Base-by-base conservation (phyloP, 2,329 filamentous ascomycete genomes). In the Fusarium metavorans region DNA sequence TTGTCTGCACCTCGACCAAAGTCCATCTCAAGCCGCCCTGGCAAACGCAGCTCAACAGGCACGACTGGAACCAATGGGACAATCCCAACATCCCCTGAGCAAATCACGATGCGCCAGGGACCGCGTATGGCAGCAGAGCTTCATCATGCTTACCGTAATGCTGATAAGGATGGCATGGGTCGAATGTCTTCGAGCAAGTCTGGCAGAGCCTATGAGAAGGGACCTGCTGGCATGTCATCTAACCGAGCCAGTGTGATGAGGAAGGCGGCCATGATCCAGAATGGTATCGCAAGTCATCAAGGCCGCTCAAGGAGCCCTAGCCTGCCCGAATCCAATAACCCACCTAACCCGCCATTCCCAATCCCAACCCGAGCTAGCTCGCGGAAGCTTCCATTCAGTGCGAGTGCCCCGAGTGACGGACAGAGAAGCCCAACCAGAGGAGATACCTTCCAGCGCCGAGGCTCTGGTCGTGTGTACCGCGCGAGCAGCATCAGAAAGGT, bases 321-420 rank as follows among this genome's bases (percentile, higher is more conserved):
- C 80, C 83, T 91, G 63, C 87, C 86, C 59, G 94, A 91, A 70
- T 70, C 85, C 64, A 84, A 82, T 34, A 87, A 90, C 62, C 95
- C 97, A 32, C 97, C 97, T 35, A 87, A 90, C 62, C 95, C 97
- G 32, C 97, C 97, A 1, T 98, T 97, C 85, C 95, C 97, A 0
- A 97, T 99, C 8, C 97, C 97, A 0, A 92, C 92, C 4, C 89
- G 97, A 66, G 94, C 94, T 34, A 98, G 96, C 83, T 99, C 95
- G 7, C 91, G 95, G 69, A 92, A 93, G 78, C 88, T 92, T 25
- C 89, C 91, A 1, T 83, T 91, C 69, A 92, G 89, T 75, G 86
- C 89, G 60, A 95, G 93, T 80, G 86, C 87, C 4, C 87, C 88
- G 1, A 91, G 90, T 71, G 95, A 98, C 72, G 93, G 93, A 5